Evolutionary conservation across 2,329 filamentous ascomycete species (phyloP), one percentile per base, ranked within the genome.

Genomic region (Chalaropsis ovoidea): DNA sequence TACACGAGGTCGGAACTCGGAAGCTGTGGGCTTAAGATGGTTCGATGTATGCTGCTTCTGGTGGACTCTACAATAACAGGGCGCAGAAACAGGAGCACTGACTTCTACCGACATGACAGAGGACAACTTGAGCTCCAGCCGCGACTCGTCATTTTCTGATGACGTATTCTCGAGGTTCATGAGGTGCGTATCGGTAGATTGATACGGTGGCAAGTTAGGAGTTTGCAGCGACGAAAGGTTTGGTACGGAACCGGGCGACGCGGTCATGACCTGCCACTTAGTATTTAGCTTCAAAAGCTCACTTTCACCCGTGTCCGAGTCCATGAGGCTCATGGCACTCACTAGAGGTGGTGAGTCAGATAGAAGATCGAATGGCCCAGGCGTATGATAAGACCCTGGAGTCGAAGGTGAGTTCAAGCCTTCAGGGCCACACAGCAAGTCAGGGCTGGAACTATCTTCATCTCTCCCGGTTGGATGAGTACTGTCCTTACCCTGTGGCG

Each of bases 251-350:
- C 8, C 11, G 10, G 27, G 11, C 2, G 54, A 19, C 27, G 27
- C 31, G 10, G 31, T 17, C 24, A 58, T 39, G 15, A 15, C 54
- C 24, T 58, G 27, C 54, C 54, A 58, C 24, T 35, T 27, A 10
- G 24, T 58, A n/a, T 58, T 58, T 10, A 58, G 54, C n/a, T 10
- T 39, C 31, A 39, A 35, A 58, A 58, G 54, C 5, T 58, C 54
- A 11, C 17, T 19, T 58, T 58, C 19, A 35, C 39, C 54, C 7
- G n/a, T n/a, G 3, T 58, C 54, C 1, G n/a, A n/a, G 54, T 58
- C 54, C 27, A 58, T 58, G 15, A 58, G 27, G 24, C 10, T 35
- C 15, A 58, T 58, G 13, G 6, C 24, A 58, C 54, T 35, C 8
- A 3, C 15, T 39, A 22, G 31, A 17, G 17, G 6, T 4, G 31